These are phyloP conservation scores for Eucalyptus curtisii DNA, from an alignment of 345 rosid species.

Conservation along the genomic window DNA sequence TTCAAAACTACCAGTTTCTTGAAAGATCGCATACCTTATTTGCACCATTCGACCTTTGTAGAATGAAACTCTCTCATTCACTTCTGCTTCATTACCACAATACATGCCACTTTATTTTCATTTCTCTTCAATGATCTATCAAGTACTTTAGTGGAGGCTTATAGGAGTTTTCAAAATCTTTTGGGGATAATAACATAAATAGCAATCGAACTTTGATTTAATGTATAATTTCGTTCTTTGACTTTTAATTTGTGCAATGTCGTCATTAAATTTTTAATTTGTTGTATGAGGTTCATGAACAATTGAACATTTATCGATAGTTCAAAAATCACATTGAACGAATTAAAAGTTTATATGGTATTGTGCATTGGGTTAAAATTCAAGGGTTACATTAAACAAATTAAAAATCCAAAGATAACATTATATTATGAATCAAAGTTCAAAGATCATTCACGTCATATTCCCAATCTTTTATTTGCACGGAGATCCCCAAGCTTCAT, in stretches of 20 bases:
- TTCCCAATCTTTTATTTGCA: not conserved
- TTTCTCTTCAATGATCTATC: not conserved
- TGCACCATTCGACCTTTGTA: not conserved
- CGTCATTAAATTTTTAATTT: not conserved
- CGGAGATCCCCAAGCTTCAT: not conserved
- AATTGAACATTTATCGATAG: not conserved
- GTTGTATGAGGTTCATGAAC: not conserved
- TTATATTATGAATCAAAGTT: not conserved
- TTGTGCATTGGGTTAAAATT: not conserved
- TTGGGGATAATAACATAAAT: not conserved
- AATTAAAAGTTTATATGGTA: not conserved
- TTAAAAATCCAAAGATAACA: accelerated
- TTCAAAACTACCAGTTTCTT: not conserved
- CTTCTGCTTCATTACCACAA: not conserved
- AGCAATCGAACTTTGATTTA: accelerated
- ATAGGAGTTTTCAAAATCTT: not conserved
- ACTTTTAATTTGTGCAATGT: not conserved
- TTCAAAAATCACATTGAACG: accelerated
- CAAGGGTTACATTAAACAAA: accelerated
- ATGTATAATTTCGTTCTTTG: accelerated
- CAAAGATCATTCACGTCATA: accelerated
- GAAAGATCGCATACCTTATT: not conserved
- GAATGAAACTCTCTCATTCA: not conserved
- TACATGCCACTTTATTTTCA: not conserved
- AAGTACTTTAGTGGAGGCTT: not conserved